Percentiles rank a stretch among this genome's conserved stretches.
These are phyloP conservation scores for Eucalyptus cladocalyx DNA, from an alignment of 345 rosid species.

Conservation along the genomic window DNA sequence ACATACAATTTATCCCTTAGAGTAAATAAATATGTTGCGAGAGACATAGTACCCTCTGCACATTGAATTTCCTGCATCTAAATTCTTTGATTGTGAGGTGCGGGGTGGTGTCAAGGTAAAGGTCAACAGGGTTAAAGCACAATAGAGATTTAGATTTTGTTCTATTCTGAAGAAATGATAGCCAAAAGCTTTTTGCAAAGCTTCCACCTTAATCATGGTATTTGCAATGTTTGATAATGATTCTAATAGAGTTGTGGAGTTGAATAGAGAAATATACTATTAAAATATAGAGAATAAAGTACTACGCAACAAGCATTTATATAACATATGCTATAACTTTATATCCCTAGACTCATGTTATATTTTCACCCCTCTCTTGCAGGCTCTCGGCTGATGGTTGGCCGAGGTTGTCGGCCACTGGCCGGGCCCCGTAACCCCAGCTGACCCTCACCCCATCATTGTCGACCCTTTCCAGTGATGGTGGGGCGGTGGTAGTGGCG, in stretches of 20 bases:
- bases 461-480: too few relatives aligned
- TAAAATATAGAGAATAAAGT: background rate
- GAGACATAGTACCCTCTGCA: too few relatives aligned
- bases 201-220: background rate
- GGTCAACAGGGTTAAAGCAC: background rate
- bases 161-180: background rate
- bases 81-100: background rate
- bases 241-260: background rate
- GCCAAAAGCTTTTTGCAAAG: background rate
- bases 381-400: background rate
- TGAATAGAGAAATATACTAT: background rate
- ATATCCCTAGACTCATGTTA: background rate
- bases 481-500: too few relatives aligned
- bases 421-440: too few relatives aligned
- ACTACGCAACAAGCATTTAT: background rate
- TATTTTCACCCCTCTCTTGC: background rate
- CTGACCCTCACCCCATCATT: too few relatives aligned
- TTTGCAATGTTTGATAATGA: background rate
- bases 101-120: background rate
- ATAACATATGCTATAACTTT: background rate
- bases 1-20: background rate
- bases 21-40: too few relatives aligned
- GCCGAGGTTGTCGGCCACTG: too few relatives aligned
- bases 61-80: background rate
- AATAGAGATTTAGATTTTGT: background rate